Evolutionary conservation across 306 rosid species (phyloP).

Genomic region (Quercus agrifolia): DNA sequence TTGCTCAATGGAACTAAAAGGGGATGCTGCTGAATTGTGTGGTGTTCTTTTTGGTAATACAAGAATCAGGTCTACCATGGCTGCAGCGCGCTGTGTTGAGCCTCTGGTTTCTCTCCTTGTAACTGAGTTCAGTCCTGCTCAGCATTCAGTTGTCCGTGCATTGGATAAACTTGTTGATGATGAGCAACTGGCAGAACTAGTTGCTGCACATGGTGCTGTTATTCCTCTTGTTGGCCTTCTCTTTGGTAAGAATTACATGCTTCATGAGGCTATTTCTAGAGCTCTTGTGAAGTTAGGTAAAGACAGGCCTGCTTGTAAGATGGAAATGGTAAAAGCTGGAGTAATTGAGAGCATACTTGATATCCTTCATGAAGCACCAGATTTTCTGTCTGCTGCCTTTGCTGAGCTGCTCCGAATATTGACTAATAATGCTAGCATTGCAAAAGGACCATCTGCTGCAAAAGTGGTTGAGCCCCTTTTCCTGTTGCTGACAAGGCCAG

Average conservation of each 20-base stretch:
- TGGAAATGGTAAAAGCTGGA: slow-evolving; percentile 99
- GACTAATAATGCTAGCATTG: slow-evolving; percentile 95
- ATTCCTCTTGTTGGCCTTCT: slow-evolving; percentile 93
- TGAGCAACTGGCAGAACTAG: slow-evolving; percentile 95
- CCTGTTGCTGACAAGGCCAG: slow-evolving; percentile 72
- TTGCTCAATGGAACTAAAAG: slow-evolving; percentile 90
- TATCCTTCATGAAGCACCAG: slow-evolving; percentile 87
- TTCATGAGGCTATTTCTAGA: slow-evolving; percentile 92
- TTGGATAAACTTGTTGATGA: slow-evolving; percentile 96
- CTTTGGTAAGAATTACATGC: slow-evolving; percentile 79
- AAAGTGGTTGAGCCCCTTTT: slow-evolving; percentile 93
- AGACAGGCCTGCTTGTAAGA: slow-evolving; percentile 95
- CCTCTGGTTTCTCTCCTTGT: slow-evolving; percentile 94
- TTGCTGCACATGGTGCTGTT: slow-evolving; percentile 91
- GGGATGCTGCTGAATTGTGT: slow-evolving; percentile 95
- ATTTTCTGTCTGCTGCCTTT: slow-evolving; percentile 81
- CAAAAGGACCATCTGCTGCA: slow-evolving; percentile 89
- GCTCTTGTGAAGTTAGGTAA: slow-evolving; percentile 93
- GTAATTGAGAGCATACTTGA: slow-evolving; percentile 84
- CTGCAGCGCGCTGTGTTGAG: slow-evolving; percentile 92
- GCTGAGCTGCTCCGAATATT: slow-evolving; percentile 92
- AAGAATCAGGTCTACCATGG: slow-evolving; percentile 91
- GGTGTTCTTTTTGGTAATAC: slow-evolving; percentile 95
- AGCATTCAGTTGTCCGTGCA: slow-evolving; percentile 86
- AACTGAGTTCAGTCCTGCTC: slow-evolving; percentile 81